A percentile compares a stretch with the other conserved stretches of the same genome.
phyloP scores from a whole-genome alignment of 768 basidiomycete species.

The Multifurca ochricompacta region DNA sequence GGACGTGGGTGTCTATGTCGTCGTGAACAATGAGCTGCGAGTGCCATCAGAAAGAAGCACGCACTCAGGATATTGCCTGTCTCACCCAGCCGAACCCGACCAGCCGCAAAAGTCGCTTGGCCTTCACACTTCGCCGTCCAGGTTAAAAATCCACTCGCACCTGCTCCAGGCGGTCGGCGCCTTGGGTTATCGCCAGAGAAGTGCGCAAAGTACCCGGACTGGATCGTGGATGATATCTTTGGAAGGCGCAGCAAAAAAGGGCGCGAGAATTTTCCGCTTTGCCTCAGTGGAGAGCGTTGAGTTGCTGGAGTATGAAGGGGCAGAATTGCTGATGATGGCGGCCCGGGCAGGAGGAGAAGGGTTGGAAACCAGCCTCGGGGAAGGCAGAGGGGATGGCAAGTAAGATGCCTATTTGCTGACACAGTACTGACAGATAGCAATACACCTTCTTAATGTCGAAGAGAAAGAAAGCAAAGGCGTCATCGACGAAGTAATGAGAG shows the following conservation, averaged over 20 bases:
- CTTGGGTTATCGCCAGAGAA: conserved; percentile 27
- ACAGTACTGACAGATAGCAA: not conserved
- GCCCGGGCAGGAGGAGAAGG: conserved; percentile 41
- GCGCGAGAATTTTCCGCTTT: conserved; percentile 41
- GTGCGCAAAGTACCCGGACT: conserved; percentile 39
- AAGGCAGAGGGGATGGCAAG: conserved; percentile 45
- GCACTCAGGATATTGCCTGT: conserved; percentile 52
- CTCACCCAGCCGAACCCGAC: conserved; percentile 42
- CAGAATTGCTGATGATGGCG: conserved; percentile 48
- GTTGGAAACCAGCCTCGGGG: conserved; percentile 42
- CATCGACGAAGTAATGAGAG: conserved; percentile 38
- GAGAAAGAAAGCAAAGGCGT: conserved; percentile 34
- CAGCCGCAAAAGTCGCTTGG: conserved; percentile 51
- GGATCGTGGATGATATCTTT: conserved; percentile 43
- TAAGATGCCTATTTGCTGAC: not conserved
- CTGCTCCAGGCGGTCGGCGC: conserved; percentile 29
- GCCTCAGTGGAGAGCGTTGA: conserved; percentile 42
- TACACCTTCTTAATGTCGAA: conserved; percentile 36
- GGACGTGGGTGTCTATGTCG: conserved; percentile 52
- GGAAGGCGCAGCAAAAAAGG: conserved; percentile 37
- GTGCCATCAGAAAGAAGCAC: conserved; percentile 42
- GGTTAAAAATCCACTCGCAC: conserved; percentile 52
- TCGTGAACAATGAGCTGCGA: conserved; percentile 41
- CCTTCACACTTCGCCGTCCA: conserved; percentile 50
- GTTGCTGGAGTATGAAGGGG: conserved; percentile 46